Base-by-base conservation (phyloP, 352 stramenopile genomes). In the Pythium utonaiense region DNA sequence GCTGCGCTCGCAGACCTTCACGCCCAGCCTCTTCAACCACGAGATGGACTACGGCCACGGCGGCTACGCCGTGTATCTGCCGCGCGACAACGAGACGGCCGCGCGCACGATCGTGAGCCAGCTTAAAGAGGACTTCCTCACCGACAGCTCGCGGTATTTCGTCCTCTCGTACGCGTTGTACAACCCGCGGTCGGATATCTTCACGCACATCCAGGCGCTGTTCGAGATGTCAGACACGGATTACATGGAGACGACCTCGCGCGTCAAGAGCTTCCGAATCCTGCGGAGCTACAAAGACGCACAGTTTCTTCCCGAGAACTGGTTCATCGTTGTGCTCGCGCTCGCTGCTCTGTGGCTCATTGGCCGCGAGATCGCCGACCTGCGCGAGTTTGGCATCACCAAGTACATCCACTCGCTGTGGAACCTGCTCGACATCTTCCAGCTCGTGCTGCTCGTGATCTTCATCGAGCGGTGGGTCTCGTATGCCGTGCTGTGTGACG, bases 151-250 rank as follows among this genome's bases (percentile, higher is more conserved):
- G 24, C 71, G 83, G 13, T 92, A 92, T 38, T 68, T 92, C n/a
- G 68, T 44, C 4, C 66, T 74, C 2, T 83, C 71, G 4, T 88
- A 84, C 61, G 73, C 73, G 19, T 82, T 90, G 51, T 93, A 89
- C 71, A 93, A 93, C 51, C 71, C 77, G 44, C 79, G 67, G n/a
- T 88, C 78, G 33, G 77, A 83, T 34, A 81, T 93, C n/a, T 93
- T 93, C 57, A 88, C 78, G 3, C 71, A 83, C 40, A 65, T 93
- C 3, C 77, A 90, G 28, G 78, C 69, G 17, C 66, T 93, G 0
- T 88, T 91, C 38, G 83, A 93, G 57, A 80, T 91, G 68, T 88
- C 75, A 25, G 79, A 86, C 52, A 91, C 83, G 9, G 80, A 91
- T 38, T 88, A 91, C 63, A 89, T 91, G 72, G 74, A 89, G 56